Evolutionary conservation across 75 land plant species (phyloP).

Genomic region (Selaginella moellendorffii): DNA sequence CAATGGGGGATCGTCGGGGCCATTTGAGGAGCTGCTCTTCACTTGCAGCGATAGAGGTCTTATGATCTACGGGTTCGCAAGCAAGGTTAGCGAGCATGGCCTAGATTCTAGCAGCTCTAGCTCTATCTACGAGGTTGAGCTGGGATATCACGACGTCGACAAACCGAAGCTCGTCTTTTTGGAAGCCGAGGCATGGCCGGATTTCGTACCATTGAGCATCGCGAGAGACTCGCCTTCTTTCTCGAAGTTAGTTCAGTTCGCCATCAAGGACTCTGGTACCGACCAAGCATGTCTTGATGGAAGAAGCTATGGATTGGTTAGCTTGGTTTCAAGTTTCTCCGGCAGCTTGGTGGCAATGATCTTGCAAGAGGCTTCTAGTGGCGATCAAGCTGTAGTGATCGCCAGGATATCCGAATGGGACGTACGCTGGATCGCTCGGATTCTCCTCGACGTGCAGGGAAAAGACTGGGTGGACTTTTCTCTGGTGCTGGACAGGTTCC

Average conservation of each 20-base stretch:
- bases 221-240: constrained; percentile 16
- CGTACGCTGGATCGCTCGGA: constrained; percentile 41
- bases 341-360: not conserved
- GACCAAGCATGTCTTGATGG: constrained; percentile 2
- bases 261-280: constrained; percentile 1
- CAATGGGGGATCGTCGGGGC: constrained; percentile 9
- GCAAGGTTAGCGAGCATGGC: not conserved
- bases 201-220: constrained; percentile 48
- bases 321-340: not conserved
- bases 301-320: not conserved
- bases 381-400: constrained; percentile 23
- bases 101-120: not conserved
- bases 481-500: constrained; percentile 37
- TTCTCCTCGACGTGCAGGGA: constrained; percentile 25
- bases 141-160: constrained; percentile 20
- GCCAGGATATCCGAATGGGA: constrained; percentile 38
- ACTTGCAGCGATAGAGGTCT: constrained; percentile 38
- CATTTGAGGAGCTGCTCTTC: constrained; percentile 51
- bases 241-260: constrained; percentile 11
- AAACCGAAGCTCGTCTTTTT: constrained; percentile 29
- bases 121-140: constrained; percentile 5
- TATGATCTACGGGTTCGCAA: constrained; percentile 45
- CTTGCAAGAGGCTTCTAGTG: constrained; percentile 13
- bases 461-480: constrained; percentile 47
- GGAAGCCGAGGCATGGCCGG: constrained; percentile 28